phyloP scores from a whole-genome alignment of 495 filamentous ascomycete genomes.

The Parathielavia appendiculata region DNA sequence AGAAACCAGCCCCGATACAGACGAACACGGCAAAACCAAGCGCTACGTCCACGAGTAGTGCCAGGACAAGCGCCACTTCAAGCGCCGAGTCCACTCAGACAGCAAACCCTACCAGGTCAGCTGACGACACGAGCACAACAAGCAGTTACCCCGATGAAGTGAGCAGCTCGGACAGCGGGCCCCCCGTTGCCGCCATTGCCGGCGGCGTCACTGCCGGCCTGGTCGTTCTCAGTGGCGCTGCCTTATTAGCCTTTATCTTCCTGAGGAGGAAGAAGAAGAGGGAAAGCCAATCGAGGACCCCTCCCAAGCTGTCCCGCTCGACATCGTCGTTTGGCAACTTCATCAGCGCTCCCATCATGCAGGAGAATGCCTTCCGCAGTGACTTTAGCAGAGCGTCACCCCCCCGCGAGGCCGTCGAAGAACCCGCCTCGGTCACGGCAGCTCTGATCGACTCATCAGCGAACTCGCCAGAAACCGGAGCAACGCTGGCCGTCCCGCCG shows the following conservation, averaged over 20 bases:
- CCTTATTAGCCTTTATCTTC: slow-evolving; percentile 30
- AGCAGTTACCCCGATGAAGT: neutral
- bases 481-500: neutral
- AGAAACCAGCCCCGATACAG: slow-evolving; percentile 28
- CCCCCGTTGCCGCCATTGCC: slow-evolving; percentile 20
- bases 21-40: slow-evolving; percentile 22
- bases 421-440: slow-evolving; percentile 4
- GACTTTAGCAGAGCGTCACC: slow-evolving; percentile 33
- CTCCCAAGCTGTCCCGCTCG: slow-evolving; percentile 40
- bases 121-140: slow-evolving; percentile 2
- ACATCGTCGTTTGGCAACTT: slow-evolving; percentile 44
- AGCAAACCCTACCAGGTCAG: slow-evolving; percentile 2
- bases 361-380: slow-evolving; percentile 30
- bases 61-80: slow-evolving; percentile 8
- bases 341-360: slow-evolving; percentile 41
- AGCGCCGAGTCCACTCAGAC: slow-evolving; percentile 5
- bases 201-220: slow-evolving; percentile 27
- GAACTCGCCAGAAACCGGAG: neutral
- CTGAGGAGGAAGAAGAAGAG: slow-evolving; percentile 28
- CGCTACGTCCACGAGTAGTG: slow-evolving; percentile 17
- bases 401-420: slow-evolving; percentile 3
- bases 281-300: slow-evolving; percentile 10
- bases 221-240: slow-evolving; percentile 25
- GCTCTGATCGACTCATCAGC: slow-evolving; percentile 6
- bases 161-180: slow-evolving; percentile 5